Evolutionary conservation across 2,329 filamentous ascomycete genomes (phyloP).

Genomic region (Eutypella sp.): DNA sequence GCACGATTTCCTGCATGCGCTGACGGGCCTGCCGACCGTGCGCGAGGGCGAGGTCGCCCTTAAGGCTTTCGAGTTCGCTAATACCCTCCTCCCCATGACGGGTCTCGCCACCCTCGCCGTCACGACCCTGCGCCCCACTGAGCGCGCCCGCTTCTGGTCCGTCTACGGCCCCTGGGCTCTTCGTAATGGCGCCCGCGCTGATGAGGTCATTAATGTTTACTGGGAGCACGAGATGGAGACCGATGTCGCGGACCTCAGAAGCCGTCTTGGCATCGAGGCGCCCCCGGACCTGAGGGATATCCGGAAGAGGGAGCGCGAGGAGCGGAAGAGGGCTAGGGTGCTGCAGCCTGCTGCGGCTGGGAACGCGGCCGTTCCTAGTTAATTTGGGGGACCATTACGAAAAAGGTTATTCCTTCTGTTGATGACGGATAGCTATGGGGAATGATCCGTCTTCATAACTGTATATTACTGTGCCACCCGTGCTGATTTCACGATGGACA

Average conservation of each 20-base stretch:
- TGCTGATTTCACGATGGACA: too few species aligned
- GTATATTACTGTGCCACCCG: neutral
- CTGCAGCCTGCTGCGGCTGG: slow-evolving; percentile 5
- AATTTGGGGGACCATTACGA: too few species aligned
- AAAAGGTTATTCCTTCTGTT: neutral
- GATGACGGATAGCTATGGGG: too few species aligned
- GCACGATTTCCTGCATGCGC: slow-evolving; percentile 95
- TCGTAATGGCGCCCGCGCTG: slow-evolving; percentile 68
- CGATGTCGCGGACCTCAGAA: slow-evolving; percentile 71
- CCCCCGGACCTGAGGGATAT: slow-evolving; percentile 82
- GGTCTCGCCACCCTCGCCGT: slow-evolving; percentile 81
- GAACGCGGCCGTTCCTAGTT: slow-evolving; percentile 7
- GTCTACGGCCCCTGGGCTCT: slow-evolving; percentile 90
- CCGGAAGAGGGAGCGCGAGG: slow-evolving; percentile 63
- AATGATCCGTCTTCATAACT: neutral
- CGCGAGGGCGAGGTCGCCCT: slow-evolving; percentile 97
- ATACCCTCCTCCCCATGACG: slow-evolving; percentile 92
- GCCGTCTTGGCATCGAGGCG: slow-evolving; percentile 74
- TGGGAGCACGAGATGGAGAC: slow-evolving; percentile 93
- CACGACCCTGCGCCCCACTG: slow-evolving; percentile 76
- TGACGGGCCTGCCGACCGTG: slow-evolving; percentile 85
- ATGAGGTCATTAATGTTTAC: slow-evolving; percentile 90
- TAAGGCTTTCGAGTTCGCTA: slow-evolving; percentile 96
- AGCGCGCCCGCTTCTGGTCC: slow-evolving; percentile 67
- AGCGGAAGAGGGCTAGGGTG: slow-evolving; percentile 61